phyloP scores from a whole-genome alignment of 106 monocot genomes.

The Dactylorhiza incarnata region DNA sequence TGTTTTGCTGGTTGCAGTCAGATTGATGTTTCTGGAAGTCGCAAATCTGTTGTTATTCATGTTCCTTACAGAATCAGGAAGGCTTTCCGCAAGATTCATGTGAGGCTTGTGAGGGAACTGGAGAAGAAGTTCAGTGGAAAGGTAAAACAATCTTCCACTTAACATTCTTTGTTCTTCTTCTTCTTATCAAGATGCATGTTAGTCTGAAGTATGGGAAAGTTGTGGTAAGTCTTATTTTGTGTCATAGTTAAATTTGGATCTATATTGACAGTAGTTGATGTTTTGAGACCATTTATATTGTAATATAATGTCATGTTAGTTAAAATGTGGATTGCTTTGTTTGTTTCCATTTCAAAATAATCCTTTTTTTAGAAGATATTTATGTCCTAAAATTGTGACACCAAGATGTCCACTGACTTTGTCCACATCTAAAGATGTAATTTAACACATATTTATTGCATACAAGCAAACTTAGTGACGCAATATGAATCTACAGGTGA shows the following conservation, averaged over 20 bases:
- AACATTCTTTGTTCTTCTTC: not conserved
- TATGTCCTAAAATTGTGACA: too few species aligned
- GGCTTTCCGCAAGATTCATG: constrained; percentile 78
- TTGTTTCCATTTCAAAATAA: too few species aligned
- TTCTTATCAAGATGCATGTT: not conserved
- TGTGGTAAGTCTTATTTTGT: not conserved
- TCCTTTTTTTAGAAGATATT: too few species aligned
- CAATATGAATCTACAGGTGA: too few species aligned
- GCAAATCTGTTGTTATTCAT: constrained; percentile 80
- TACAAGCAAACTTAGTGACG: too few species aligned
- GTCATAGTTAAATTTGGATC: not conserved
- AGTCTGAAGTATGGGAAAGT: not conserved
- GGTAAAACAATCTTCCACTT: constrained; percentile 18
- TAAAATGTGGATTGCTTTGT: too few species aligned
- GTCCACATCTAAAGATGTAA: too few species aligned
- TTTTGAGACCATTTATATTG: not conserved
- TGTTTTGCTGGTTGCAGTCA: constrained; percentile 33
- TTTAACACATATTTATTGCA: too few species aligned
- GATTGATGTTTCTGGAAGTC: constrained; percentile 59
- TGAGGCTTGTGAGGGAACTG: constrained; percentile 82
- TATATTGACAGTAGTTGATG: not conserved
- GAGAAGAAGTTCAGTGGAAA: constrained; percentile 99
- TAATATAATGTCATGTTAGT: too few species aligned
- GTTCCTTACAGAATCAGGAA: constrained; percentile 82
- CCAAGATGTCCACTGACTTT: too few species aligned